phyloP scores from a whole-genome alignment of 2,329 filamentous ascomycete species.

The Aspergillus jensenii region DNA sequence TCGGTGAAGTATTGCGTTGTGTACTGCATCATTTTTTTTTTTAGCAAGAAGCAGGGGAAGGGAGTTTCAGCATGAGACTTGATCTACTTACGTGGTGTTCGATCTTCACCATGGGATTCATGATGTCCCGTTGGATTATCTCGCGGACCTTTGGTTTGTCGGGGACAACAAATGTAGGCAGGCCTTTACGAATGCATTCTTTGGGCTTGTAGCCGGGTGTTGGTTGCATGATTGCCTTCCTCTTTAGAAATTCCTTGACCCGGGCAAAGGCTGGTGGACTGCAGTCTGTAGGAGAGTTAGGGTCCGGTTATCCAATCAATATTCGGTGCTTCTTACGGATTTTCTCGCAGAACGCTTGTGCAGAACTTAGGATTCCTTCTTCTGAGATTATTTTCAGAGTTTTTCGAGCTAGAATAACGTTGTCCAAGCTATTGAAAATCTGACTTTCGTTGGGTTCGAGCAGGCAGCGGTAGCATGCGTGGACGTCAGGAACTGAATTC shows the following conservation, averaged over 20 bases:
- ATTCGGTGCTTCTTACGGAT: constrained; percentile 26
- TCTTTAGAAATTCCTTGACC: constrained; percentile 29
- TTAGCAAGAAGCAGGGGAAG: constrained; percentile 1
- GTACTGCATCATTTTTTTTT: constrained; percentile 12
- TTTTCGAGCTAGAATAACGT: constrained; percentile 27
- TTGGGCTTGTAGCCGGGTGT: constrained; percentile 32
- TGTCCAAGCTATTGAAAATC: constrained; percentile 28
- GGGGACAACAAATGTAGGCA: constrained; percentile 30
- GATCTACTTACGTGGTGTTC: constrained; percentile 32
- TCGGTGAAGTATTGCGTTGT: not conserved
- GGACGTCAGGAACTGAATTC: constrained; percentile 39
- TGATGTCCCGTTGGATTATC: constrained; percentile 28
- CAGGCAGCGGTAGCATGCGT: constrained; percentile 51
- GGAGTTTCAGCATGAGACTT: not conserved
- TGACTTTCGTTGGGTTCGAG: constrained; percentile 29
- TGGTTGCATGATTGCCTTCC: constrained; percentile 25
- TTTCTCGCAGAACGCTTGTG: constrained; percentile 28
- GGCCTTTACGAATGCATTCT: constrained; percentile 29
- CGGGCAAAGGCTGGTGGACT: constrained; percentile 29
- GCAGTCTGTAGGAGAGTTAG: constrained; percentile 29
- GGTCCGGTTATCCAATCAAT: not conserved
- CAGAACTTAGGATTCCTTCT: constrained; percentile 30
- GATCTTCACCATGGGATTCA: constrained; percentile 35
- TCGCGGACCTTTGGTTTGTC: constrained; percentile 17
- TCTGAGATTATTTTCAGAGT: constrained; percentile 29